Evolutionary conservation across 2,329 filamentous ascomycete species (phyloP).

Genomic region (Blumeria graminis): DNA sequence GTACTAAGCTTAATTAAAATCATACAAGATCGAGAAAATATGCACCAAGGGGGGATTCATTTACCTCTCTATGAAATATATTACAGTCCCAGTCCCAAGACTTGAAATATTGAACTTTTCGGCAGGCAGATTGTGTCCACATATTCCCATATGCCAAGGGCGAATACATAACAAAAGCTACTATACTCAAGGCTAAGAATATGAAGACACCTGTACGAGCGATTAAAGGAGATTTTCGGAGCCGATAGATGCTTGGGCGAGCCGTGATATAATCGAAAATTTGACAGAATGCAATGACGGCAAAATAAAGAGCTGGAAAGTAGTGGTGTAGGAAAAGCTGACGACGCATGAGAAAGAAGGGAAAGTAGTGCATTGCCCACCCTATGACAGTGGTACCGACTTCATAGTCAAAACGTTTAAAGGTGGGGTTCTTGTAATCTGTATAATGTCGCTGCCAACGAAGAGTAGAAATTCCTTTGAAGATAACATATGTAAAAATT

Average conservation of each 20-base stretch:
- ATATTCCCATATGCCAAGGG: slow-evolving; percentile 80
- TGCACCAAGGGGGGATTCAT: slow-evolving; percentile 19
- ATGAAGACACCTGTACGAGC: slow-evolving; percentile 49
- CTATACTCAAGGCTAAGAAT: slow-evolving; percentile 51
- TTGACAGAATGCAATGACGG: slow-evolving; percentile 70
- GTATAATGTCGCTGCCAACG: slow-evolving; percentile 85
- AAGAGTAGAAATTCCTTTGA: slow-evolving; percentile 72
- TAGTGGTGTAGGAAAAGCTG: slow-evolving; percentile 98
- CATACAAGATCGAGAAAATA: background rate
- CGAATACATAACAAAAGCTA: slow-evolving; percentile 62
- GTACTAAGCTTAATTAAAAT: slow-evolving; percentile 13
- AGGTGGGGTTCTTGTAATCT: slow-evolving; percentile 59
- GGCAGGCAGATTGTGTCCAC: slow-evolving; percentile 80
- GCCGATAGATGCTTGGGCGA: slow-evolving; percentile 41
- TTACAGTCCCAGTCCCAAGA: slow-evolving; percentile 99
- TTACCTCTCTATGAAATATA: slow-evolving; percentile 67
- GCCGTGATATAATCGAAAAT: slow-evolving; percentile 65
- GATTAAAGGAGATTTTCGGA: slow-evolving; percentile 45
- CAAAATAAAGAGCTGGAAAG: slow-evolving; percentile 90
- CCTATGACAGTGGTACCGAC: slow-evolving; percentile 72
- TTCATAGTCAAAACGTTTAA: slow-evolving; percentile 97
- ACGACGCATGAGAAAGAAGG: slow-evolving; percentile 93
- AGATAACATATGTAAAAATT: slow-evolving; percentile 49
- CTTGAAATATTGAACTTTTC: slow-evolving; percentile 60
- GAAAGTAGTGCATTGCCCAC: slow-evolving; percentile 97